Evolutionary conservation across 2,329 filamentous ascomycete genomes (phyloP), one percentile per base, ranked within the genome.

Genomic region (Xylariales sp.): DNA sequence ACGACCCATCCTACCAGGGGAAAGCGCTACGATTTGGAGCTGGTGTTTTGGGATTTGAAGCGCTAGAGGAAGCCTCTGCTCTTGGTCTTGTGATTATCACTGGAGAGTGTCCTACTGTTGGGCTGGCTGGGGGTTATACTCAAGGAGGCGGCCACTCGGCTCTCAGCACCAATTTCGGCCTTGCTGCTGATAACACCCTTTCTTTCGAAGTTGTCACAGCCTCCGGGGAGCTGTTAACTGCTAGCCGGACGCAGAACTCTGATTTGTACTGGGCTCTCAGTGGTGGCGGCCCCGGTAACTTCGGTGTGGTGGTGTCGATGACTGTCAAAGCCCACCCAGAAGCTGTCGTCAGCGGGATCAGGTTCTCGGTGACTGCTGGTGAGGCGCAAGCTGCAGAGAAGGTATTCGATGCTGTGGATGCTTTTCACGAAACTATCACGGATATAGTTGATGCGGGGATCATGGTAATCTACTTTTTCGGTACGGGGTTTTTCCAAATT

Each of bases 131-230:
- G 13, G 79, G 79, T 1, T 83, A 74, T 47, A 69, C 63, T 4
- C 74, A 79, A 51, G 78, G 77, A 5, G 80, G 76, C 12, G 80
- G 81, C 0, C 76, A 81, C 49, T 70, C 67, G 1, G 61, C 69
- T 0, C 61, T 84, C 2, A 64, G 62, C 21, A 71, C 70, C 2
- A 60, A 53, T n/a, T 75, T 72, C 33, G 81, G 81, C 5, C 62
- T 85, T 0, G 73, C 59, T 11, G 77, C 76, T 0, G 79, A 84
- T 45, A 70, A 83, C 34, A 66, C 72, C 0, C 64, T 11, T 53
- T 76, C 65, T 21, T 67, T 58, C 39, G 60, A 70, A 29, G 66
- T 73, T 4, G 60, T 78, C 5, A 66, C 64, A 1, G 37, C 45
- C 14, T 34, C 34, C 6, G 42, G 47, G 7, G 18, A 40, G 17